Conservation (phyloP, 1,284 basidiomycete species). For the Boletus semigastroideus region DNA sequence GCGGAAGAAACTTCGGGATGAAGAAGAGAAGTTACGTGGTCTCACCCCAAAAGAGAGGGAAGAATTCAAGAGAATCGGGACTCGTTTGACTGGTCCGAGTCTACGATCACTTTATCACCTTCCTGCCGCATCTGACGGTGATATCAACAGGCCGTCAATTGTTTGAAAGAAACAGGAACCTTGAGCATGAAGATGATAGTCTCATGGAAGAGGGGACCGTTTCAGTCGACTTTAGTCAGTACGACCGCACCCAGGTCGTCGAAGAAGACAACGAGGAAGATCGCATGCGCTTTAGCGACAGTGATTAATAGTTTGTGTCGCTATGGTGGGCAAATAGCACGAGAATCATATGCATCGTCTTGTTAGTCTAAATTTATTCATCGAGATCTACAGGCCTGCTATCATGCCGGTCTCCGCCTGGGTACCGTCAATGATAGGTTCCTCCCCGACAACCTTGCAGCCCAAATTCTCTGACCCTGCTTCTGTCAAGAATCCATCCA, state of each 20-base stretch:
- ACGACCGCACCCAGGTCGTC: slow-evolving; percentile 64
- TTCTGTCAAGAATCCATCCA: slow-evolving; percentile 61
- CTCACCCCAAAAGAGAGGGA: slow-evolving; percentile 86
- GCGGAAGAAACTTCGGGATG: slow-evolving; percentile 61
- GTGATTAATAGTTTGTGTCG: slow-evolving; percentile 49
- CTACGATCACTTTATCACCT: slow-evolving; percentile 20
- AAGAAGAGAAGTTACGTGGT: slow-evolving; percentile 80
- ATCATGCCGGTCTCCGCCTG: slow-evolving; percentile 41
- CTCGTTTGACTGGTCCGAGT: slow-evolving; percentile 79
- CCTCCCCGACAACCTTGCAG: slow-evolving; percentile 41
- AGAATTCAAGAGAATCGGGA: slow-evolving; percentile 70
- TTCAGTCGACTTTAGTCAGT: slow-evolving; percentile 86
- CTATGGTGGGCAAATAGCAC: slow-evolving; percentile 5
- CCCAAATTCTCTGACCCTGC: slow-evolving; percentile 40
- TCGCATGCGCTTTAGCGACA: slow-evolving; percentile 75
- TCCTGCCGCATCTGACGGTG: slow-evolving; percentile 8
- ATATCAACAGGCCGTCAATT: slow-evolving; percentile 74
- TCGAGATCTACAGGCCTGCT: slow-evolving; percentile 38
- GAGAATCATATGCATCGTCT: slow-evolving; percentile 13
- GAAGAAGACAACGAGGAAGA: slow-evolving; percentile 65
- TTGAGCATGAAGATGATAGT: slow-evolving; percentile 68
- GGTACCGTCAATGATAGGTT: slow-evolving; percentile 38
- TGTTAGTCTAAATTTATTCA: slow-evolving; percentile 17
- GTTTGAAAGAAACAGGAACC: slow-evolving; percentile 77
- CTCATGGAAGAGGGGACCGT: slow-evolving; percentile 80